Base-by-base conservation (phyloP, 2,329 filamentous ascomycete species). In the Rhytidhysteron rufulum region DNA sequence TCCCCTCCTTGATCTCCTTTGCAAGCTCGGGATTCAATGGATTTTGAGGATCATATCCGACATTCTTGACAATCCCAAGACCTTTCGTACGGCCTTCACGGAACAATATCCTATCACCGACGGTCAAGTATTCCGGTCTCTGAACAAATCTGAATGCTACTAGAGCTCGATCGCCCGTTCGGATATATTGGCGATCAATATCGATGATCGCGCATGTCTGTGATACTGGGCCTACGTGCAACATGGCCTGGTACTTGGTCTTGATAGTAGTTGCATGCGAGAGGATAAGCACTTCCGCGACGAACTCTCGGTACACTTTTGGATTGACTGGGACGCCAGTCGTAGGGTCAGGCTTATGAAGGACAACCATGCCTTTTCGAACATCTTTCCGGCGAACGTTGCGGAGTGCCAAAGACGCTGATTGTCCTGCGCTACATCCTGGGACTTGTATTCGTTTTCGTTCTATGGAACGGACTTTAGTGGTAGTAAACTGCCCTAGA, bases 171-270 rank as follows among this genome's bases (percentile, higher is more conserved):
- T 97, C 93, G 8, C 93, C 93, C 0, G 91, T 96, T 6, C 93
- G 82, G 50, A 98, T 96, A 56, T 90, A 93, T 19, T 86, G 86
- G n/a, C 91, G 83, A 62, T 98, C 93, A 50, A 98, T 93, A 58
- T 96, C 93, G 57, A 98, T 95, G 60, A 98, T 96, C 9, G 89
- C 83, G 60, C 93, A 98, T 0, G 93, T 98, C 69, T 98, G 93
- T 30, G 86, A 88, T 31, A 98, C 86, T 0, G 93, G 87, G 0
- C 93, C 93, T 4, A 98, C 90, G 55, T 98, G 93, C 17, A 98
- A 77, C 90, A 97, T 98, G 1, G 93, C 93, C 70, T 98, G 93
- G 52, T 98, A 98, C 56, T 89, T 91, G 1, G 83, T 88, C 66
- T 95, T 93, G 66, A 98, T 98, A 31, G 93, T 98, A 0, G 93